phyloP scores from a whole-genome alignment of 1,139 yeast species.

The Chernovozyma sophiae-reginae region DNA sequence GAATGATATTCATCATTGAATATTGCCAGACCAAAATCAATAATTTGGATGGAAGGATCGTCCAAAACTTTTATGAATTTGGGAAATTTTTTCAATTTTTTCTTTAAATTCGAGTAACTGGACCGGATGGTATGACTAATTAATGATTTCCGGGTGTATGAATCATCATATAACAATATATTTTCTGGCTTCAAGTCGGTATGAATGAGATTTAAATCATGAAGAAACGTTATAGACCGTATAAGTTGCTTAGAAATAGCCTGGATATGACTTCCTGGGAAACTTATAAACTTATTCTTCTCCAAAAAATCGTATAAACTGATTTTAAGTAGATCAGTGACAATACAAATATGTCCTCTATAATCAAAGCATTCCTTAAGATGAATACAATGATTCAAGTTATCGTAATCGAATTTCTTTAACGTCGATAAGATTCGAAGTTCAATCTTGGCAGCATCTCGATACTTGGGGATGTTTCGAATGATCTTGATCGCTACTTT shows the following conservation, averaged over 20 bases:
- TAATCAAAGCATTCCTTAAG: constrained; percentile 88
- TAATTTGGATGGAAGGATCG: constrained; percentile 80
- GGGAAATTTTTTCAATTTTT: constrained; percentile 28
- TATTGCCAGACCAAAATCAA: constrained; percentile 95
- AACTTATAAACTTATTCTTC: constrained; percentile 63
- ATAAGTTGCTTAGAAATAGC: constrained; percentile 83
- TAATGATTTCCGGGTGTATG: constrained; percentile 33
- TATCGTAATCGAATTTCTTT: constrained; percentile 69
- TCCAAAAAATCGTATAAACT: constrained; percentile 88
- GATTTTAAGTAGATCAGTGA: constrained; percentile 81
- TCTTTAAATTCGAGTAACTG: constrained; percentile 25
- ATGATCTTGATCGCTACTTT: constrained; percentile 91
- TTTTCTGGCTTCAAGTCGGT: constrained; percentile 97
- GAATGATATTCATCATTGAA: constrained; percentile 94
- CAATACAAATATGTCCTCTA: constrained; percentile 89
- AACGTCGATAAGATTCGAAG: constrained; percentile 73
- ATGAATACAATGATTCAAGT: constrained; percentile 69
- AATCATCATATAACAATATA: constrained; percentile 67
- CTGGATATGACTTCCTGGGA: constrained; percentile 85
- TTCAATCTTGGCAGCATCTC: constrained; percentile 86
- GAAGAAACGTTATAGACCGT: constrained; percentile 82
- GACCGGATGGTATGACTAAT: constrained; percentile 32
- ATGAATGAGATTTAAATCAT: constrained; percentile 84
- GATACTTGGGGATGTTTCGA: constrained; percentile 69
- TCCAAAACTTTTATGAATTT: constrained; percentile 51